Conservation (phyloP, 805 yeast species). For the Candida cerambycidarum region DNA sequence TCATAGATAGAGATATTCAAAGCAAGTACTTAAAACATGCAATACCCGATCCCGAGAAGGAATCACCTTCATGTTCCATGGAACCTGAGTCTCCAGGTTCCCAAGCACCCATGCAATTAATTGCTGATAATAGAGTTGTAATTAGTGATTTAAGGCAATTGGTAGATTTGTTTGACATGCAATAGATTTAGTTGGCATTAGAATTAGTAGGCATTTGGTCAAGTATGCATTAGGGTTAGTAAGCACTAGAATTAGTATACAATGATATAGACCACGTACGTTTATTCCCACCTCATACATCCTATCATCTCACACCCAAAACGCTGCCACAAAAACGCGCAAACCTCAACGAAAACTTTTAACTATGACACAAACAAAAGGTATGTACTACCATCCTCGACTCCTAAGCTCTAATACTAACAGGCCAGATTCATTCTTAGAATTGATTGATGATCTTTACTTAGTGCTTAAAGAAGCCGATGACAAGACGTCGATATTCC, state of each 20-base stretch:
- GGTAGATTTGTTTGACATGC: conserved; percentile 1
- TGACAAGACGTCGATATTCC: conserved; percentile 18
- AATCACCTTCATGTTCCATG: conserved; percentile 14
- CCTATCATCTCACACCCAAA: too few species aligned
- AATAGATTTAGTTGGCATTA: too few species aligned
- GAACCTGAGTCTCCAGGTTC: conserved; percentile 7
- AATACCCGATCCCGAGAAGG: conserved; percentile 14
- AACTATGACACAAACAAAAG: conserved; percentile 4
- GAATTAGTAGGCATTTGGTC: too few species aligned
- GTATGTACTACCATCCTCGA: background rate
- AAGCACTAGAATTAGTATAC: too few species aligned
- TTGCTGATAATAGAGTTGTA: conserved; percentile 36
- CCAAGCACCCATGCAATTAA: conserved; percentile 19
- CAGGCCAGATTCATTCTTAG: conserved; percentile 9
- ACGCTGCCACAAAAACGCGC: background rate
- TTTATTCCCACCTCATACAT: too few species aligned
- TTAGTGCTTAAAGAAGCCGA: conserved; percentile 29
- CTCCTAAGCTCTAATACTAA: background rate
- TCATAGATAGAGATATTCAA: conserved; percentile 45
- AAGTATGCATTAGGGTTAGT: too few species aligned
- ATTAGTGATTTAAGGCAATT: conserved; percentile 20
- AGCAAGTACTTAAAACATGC: conserved; percentile 16
- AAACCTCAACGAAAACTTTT: conserved; percentile 4
- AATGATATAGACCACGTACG: too few species aligned
- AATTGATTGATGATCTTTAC: conserved; percentile 23